These are phyloP conservation scores for Begonia masoniana DNA, from an alignment of 306 rosid genomes.

Conservation along the genomic window DNA sequence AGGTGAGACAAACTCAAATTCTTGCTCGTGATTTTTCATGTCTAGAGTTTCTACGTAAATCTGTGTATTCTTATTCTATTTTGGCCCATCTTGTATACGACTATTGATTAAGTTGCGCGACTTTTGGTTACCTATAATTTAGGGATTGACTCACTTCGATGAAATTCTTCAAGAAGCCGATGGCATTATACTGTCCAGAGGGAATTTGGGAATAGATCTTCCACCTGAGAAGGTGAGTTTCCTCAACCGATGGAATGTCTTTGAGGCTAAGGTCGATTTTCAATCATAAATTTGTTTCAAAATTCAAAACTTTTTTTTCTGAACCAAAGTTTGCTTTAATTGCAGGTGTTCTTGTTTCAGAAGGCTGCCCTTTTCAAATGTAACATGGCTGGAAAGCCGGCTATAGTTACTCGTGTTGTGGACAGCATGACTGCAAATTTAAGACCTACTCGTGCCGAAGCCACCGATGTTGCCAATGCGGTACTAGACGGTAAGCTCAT, in stretches of 20 bases:
- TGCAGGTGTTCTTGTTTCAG: slow-evolving; percentile 82
- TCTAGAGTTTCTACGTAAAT: too few species aligned
- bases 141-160: slow-evolving; percentile 1
- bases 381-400: slow-evolving; percentile 96
- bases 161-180: slow-evolving; percentile 37
- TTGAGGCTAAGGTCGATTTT: too few species aligned
- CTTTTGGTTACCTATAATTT: too few species aligned
- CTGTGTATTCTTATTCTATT: too few species aligned
- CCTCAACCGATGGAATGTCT: not conserved
- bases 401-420: slow-evolving; percentile 88
- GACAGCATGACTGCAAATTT: slow-evolving; percentile 91
- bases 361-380: slow-evolving; percentile 82
- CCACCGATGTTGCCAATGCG: slow-evolving; percentile 95
- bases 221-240: slow-evolving; percentile 29
- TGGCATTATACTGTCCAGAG: slow-evolving; percentile 32
- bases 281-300: too few species aligned
- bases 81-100: too few species aligned
- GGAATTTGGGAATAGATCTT: slow-evolving; percentile 34
- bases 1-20: too few species aligned
- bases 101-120: too few species aligned
- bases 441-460: slow-evolving; percentile 96
- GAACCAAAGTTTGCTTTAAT: not conserved
- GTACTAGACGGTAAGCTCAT: slow-evolving; percentile 54
- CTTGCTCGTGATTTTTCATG: too few species aligned
- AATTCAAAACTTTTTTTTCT: too few species aligned